Evolutionary conservation across 2,329 filamentous ascomycete genomes (phyloP).

Genomic region (Penicillium sp.): DNA sequence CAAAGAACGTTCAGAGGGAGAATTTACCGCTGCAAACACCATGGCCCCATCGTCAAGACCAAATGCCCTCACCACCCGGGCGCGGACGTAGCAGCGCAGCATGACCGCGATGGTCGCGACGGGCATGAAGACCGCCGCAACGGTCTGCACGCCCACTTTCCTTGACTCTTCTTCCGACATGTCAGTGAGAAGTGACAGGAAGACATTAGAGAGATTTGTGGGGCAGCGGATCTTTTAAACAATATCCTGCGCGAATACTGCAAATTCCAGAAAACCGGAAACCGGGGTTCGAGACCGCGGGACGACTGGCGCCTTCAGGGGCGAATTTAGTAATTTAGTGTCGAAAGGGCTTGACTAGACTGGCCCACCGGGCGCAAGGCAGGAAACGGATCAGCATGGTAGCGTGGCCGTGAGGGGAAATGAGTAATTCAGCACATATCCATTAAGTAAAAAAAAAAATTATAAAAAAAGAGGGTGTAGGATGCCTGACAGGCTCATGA

Average conservation of each 20-base stretch:
- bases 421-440: background rate
- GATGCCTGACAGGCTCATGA: background rate
- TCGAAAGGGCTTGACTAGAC: background rate
- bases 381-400: background rate
- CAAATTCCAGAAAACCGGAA: background rate
- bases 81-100: conserved; percentile 34
- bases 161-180: conserved; percentile 25
- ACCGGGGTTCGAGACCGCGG: conserved; percentile 1
- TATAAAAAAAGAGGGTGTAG: too few relatives aligned
- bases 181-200: background rate
- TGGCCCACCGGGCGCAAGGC: background rate
- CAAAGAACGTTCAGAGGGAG: background rate
- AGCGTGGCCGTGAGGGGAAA: background rate
- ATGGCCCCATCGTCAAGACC: conserved; percentile 36
- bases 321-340: conserved; percentile 5
- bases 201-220: background rate
- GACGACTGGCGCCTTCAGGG: conserved; percentile 4
- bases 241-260: background rate
- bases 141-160: conserved; percentile 22
- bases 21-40: conserved; percentile 29
- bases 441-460: too few relatives aligned
- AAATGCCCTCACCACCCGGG: conserved; percentile 31
- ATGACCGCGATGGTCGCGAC: conserved; percentile 28
- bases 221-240: conserved; percentile 2
- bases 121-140: conserved; percentile 30